Evolutionary conservation across 2,329 filamentous ascomycete species (phyloP).

Genomic region (Juglanconis oblonga): DNA sequence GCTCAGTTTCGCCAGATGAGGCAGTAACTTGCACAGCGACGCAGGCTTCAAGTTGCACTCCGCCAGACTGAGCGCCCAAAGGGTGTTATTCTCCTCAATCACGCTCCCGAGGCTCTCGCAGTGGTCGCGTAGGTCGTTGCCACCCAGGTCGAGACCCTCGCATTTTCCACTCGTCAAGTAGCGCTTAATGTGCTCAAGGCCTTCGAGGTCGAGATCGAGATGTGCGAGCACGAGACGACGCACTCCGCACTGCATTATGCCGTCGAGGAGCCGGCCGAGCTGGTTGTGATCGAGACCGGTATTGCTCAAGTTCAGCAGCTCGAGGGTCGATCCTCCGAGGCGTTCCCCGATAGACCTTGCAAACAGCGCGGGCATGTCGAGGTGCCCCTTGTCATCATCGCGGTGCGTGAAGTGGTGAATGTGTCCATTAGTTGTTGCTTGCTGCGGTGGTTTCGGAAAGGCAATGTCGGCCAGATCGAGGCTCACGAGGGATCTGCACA

Average conservation of each 20-base stretch:
- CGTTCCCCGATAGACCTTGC: constrained; percentile 74
- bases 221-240: constrained; percentile 78
- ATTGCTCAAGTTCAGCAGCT: constrained; percentile 79
- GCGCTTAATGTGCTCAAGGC: constrained; percentile 70
- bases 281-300: constrained; percentile 70
- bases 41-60: constrained; percentile 77
- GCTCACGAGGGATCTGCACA: constrained; percentile 81
- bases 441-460: constrained; percentile 54
- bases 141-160: constrained; percentile 84
- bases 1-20: constrained; percentile 65
- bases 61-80: constrained; percentile 83
- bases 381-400: constrained; percentile 3
- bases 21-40: constrained; percentile 72
- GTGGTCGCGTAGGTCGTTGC: constrained; percentile 67
- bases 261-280: constrained; percentile 75
- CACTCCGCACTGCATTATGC: constrained; percentile 73
- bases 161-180: constrained; percentile 77
- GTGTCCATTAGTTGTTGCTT: constrained; percentile 21
- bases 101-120: constrained; percentile 52
- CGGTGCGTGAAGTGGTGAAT: constrained; percentile 27
- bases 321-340: constrained; percentile 70
- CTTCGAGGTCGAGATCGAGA: constrained; percentile 72
- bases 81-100: constrained; percentile 50
- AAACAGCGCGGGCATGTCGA: constrained; percentile 64
- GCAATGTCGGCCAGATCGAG: constrained; percentile 83